Evolutionary conservation across 768 basidiomycete species (phyloP).

Genomic region (Xerocomus brunneocitrinus): DNA sequence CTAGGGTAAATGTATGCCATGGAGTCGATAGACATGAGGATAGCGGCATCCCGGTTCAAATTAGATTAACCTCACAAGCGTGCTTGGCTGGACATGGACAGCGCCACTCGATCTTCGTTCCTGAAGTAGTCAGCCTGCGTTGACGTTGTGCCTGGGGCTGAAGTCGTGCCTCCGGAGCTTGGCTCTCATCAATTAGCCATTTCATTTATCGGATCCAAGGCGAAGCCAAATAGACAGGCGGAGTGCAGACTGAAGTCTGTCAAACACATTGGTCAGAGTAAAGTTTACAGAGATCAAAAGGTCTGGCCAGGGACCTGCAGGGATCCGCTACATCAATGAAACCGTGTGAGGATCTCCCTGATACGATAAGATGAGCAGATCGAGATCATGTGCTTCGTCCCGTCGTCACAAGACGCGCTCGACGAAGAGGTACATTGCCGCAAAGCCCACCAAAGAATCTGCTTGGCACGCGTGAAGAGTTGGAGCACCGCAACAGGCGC

Average conservation of each 20-base stretch:
- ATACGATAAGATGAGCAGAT: background rate
- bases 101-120: background rate
- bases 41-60: background rate
- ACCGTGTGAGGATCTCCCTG: background rate
- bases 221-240: background rate
- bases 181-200: background rate
- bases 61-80: background rate
- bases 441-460: background rate
- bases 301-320: background rate
- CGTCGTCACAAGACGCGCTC: background rate
- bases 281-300: background rate
- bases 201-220: background rate
- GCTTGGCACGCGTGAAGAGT: background rate
- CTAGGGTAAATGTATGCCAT: no score
- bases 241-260: background rate
- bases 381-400: background rate
- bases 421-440: background rate
- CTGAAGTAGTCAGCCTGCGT: background rate
- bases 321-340: background rate
- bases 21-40: background rate
- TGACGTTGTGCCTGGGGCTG: background rate
- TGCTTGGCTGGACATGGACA: background rate
- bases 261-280: background rate
- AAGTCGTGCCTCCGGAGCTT: background rate
- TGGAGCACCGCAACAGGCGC: background rate